Percentiles rank a stretch among this genome's conserved stretches.
Evolutionary conservation across 2,329 filamentous ascomycete species (phyloP).

Genomic region (Nothopassalora personata): DNA sequence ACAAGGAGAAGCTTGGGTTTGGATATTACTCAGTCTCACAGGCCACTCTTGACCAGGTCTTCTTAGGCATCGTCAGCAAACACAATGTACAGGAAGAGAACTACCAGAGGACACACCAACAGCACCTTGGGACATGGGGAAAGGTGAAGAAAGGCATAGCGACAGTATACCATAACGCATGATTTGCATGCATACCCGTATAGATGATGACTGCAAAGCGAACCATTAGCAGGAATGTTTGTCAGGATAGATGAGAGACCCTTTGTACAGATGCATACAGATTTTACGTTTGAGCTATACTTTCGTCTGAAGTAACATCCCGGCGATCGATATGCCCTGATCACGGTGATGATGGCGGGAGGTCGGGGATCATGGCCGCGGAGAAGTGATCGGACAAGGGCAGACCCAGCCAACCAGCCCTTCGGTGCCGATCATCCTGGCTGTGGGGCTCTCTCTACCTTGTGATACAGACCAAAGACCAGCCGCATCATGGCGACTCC

Average conservation of each 20-base stretch:
- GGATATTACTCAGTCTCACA: slow-evolving; percentile 84
- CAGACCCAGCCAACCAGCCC: no score
- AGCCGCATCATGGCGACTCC: background rate
- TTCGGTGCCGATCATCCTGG: no score
- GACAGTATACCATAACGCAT: slow-evolving; percentile 21
- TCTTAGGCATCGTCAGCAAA: slow-evolving; percentile 74
- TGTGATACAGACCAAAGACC: no score
- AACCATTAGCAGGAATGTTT: background rate
- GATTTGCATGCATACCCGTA: background rate
- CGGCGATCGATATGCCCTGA: no score
- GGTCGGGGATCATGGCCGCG: no score
- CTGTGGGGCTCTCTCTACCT: no score
- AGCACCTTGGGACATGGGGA: slow-evolving; percentile 12
- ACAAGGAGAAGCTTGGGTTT: slow-evolving; percentile 63
- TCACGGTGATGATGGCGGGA: no score
- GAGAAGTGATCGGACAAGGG: no score
- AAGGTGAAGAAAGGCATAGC: slow-evolving; percentile 11
- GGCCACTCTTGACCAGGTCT: slow-evolving; percentile 86
- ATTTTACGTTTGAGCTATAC: no score
- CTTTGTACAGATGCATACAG: background rate
- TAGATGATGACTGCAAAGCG: background rate
- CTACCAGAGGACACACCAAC: slow-evolving; percentile 22
- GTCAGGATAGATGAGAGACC: background rate
- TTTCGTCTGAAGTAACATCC: no score
- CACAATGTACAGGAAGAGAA: slow-evolving; percentile 73